Percentiles rank a stretch among this genome's conserved stretches.
These are phyloP conservation scores for Saccharomycopsis babjevae DNA, from an alignment of 805 yeast species.

Conservation along the genomic window DNA sequence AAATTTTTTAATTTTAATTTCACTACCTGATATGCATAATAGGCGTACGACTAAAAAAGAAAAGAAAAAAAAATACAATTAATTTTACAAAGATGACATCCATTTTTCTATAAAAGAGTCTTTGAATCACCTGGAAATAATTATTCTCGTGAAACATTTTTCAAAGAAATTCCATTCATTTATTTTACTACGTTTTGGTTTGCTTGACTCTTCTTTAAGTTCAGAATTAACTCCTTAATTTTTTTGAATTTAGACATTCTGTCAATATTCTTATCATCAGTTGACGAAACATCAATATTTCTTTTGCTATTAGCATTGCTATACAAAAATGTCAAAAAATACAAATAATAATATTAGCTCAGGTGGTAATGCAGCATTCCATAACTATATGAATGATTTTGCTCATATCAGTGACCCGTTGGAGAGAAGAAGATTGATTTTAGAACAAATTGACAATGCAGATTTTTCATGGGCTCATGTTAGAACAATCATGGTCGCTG, in stretches of 20 bases:
- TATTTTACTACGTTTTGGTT: not conserved
- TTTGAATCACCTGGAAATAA: not conserved
- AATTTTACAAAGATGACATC: not conserved
- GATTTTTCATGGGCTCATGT: constrained; percentile 75
- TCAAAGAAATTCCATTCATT: not conserved
- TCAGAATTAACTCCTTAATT: not conserved
- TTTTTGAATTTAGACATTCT: no score
- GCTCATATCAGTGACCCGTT: constrained; percentile 77
- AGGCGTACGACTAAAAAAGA: not conserved
- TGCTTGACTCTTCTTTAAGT: not conserved
- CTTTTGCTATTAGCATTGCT: not conserved
- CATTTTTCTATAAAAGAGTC: not conserved
- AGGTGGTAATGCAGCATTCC: constrained; percentile 85
- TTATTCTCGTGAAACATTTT: not conserved
- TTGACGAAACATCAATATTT: not conserved
- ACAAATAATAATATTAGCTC: constrained; percentile 25
- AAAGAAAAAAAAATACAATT: not conserved
- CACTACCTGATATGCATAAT: not conserved
- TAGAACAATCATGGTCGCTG: constrained; percentile 75
- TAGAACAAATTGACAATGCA: constrained; percentile 75
- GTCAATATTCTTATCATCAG: not conserved
- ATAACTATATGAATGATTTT: constrained; percentile 68
- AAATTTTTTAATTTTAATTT: not conserved
- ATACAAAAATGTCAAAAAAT: not conserved
- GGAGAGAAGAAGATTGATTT: constrained; percentile 77